Evolutionary conservation across 202 grass and related monocot genomes (phyloP).

Genomic region (Setaria viridis): DNA sequence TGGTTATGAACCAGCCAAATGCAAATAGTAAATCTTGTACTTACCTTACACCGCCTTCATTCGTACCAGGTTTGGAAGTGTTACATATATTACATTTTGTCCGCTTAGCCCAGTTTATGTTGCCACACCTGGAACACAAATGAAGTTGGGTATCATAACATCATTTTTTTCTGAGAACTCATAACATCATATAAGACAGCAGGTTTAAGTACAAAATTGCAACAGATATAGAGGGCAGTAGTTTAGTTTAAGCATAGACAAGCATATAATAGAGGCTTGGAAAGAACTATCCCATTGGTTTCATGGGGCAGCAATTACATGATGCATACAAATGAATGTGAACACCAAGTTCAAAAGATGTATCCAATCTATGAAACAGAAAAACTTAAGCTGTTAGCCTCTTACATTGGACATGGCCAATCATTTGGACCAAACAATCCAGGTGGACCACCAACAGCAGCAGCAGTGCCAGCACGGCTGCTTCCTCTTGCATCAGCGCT

Average conservation of each 20-base stretch:
- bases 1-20: neutral
- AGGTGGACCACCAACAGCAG: constrained; percentile 67
- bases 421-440: constrained; percentile 99
- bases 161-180: too few relatives aligned
- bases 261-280: neutral
- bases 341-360: neutral
- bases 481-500: constrained; percentile 50
- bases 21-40: neutral
- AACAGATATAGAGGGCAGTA: neutral
- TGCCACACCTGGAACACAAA: constrained; percentile 78
- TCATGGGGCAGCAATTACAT: constrained; percentile 2
- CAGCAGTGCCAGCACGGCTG: constrained; percentile 47
- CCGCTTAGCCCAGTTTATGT: constrained; percentile 98
- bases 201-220: neutral
- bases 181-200: neutral
- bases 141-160: neutral
- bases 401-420: constrained; percentile 90
- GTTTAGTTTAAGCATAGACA: neutral
- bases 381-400: neutral
- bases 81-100: constrained; percentile 96
- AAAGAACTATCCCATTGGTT: constrained; percentile 4
- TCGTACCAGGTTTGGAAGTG: constrained; percentile 92
- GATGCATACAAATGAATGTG: neutral
- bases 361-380: constrained; percentile 17
- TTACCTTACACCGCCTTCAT: constrained; percentile 95